Evolutionary conservation across 176 grass and related monocot genomes (phyloP).

Genomic region (Triticum aestivum): IWGSC_CS_RefSeq_v2.1 NC_057804.1:31313211-31313710

Average conservation of each 20-base stretch:
- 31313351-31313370: background rate
- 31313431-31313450: background rate
- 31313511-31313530: background rate
- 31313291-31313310: background rate
- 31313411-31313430: background rate
- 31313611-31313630: background rate
- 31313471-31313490: background rate
- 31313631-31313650: background rate
- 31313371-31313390: too few species aligned
- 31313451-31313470: background rate
- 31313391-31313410: background rate
- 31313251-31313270: too few species aligned
- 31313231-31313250: too few species aligned
- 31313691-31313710: background rate
- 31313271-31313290: background rate
- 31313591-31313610: background rate
- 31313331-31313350: background rate
- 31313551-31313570: background rate
- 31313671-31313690: background rate
- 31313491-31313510: background rate
- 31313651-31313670: background rate
- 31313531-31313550: background rate
- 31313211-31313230: too few species aligned
- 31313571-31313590: background rate
- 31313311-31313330: background rate